Percentiles rank a stretch among this genome's conserved stretches.
Evolutionary conservation across 2,329 filamentous ascomycete genomes (phyloP).

Genomic region (Septoria linicola): DNA sequence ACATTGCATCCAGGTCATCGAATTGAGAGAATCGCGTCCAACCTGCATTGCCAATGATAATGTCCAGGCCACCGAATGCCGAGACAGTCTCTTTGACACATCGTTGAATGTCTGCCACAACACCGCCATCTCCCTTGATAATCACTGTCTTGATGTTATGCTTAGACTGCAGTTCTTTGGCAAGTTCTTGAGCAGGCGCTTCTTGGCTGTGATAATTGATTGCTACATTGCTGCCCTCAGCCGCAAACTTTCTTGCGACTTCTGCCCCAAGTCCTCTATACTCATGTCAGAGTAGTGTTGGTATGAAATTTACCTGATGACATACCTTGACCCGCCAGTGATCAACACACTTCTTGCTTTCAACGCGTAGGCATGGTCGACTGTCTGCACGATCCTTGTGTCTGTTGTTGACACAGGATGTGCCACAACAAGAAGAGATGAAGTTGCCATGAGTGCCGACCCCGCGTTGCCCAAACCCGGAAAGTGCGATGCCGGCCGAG

Average conservation of each 20-base stretch:
- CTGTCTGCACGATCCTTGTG: background rate
- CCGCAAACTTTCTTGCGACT: constrained; percentile 65
- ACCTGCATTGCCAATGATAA: constrained; percentile 73
- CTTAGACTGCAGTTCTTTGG: constrained; percentile 54
- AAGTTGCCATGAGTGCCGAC: too few species aligned
- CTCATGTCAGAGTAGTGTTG: constrained; percentile 10
- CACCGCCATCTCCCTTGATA: constrained; percentile 66
- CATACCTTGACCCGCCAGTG: constrained; percentile 63
- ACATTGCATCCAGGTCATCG: constrained; percentile 57
- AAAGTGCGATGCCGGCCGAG: too few species aligned
- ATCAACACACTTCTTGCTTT: constrained; percentile 62
- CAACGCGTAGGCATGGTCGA: constrained; percentile 61
- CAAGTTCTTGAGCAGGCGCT: constrained; percentile 59
- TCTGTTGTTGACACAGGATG: background rate
- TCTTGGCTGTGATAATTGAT: constrained; percentile 70
- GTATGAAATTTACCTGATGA: background rate
- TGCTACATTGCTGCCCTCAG: constrained; percentile 65
- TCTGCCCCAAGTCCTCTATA: constrained; percentile 69
- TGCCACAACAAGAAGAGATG: background rate
- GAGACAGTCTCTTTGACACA: constrained; percentile 61
- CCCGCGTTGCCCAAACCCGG: background rate
- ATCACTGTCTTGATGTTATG: constrained; percentile 54
- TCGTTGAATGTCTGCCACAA: constrained; percentile 57
- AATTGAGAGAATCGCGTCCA: constrained; percentile 63
- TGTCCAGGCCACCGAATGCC: constrained; percentile 68